These are phyloP conservation scores for Gossypium raimondii DNA, from an alignment of 345 rosid genomes.

Conservation along the genomic window DNA sequence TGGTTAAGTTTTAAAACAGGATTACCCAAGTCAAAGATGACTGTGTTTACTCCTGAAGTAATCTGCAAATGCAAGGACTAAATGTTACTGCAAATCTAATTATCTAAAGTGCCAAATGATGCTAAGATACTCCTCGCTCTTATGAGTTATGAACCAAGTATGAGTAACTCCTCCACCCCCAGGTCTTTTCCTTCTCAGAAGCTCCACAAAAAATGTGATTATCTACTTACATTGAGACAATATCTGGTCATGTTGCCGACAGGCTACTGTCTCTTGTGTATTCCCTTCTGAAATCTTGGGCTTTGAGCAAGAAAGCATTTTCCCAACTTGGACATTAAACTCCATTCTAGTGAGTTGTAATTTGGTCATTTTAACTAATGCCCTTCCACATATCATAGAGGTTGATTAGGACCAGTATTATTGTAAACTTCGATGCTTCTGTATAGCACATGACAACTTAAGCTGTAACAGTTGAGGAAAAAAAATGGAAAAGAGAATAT, in stretches of 20 bases:
- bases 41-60: constrained; percentile 3
- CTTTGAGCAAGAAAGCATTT: neutral
- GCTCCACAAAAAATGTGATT: neutral
- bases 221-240: neutral
- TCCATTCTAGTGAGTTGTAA: neutral
- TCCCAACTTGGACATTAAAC: neutral
- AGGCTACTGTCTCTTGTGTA: neutral
- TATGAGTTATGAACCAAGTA: neutral
- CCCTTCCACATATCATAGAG: neutral
- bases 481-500: neutral
- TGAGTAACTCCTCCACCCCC: neutral
- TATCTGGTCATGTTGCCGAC: neutral
- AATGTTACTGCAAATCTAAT: neutral
- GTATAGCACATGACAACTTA: neutral
- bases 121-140: neutral
- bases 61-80: neutral
- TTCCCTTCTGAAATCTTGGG: neutral
- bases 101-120: neutral
- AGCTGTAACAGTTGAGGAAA: neutral
- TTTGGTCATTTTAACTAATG: neutral
- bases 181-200: neutral
- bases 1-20: neutral
- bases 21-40: neutral
- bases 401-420: neutral
- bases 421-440: neutral